Conservation (phyloP, 2,329 filamentous ascomycete genomes). For the Nothophaeocryptopus gaeumannii region DNA sequence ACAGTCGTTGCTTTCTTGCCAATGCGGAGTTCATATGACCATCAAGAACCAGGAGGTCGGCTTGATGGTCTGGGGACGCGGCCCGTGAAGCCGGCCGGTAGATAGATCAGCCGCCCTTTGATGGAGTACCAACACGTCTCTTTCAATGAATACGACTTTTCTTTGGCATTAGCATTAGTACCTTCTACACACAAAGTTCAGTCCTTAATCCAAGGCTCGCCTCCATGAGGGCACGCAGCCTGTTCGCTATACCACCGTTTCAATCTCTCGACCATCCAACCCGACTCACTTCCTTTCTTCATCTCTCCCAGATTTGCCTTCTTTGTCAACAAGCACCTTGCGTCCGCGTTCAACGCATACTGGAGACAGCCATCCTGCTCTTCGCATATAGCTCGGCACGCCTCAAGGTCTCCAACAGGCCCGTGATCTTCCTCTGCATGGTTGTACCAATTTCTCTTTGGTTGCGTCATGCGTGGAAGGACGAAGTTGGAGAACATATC, state of each 20-base stretch:
- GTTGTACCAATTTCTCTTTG: constrained; percentile 27
- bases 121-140: no score
- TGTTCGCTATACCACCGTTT: constrained; percentile 4
- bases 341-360: constrained; percentile 17
- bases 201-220: neutral
- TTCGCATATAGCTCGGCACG: constrained; percentile 23
- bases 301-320: constrained; percentile 22
- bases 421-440: constrained; percentile 21
- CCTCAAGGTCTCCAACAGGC: constrained; percentile 14
- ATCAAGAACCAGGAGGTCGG: no score
- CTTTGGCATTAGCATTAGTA: neutral
- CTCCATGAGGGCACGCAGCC: neutral
- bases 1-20: no score
- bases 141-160: neutral
- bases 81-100: no score
- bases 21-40: no score
- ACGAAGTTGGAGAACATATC: constrained; percentile 26
- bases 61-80: no score
- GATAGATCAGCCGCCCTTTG: no score
- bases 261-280: constrained; percentile 25
- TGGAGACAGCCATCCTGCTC: constrained; percentile 21
- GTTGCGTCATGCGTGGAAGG: constrained; percentile 20
- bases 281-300: constrained; percentile 20
- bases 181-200: neutral
- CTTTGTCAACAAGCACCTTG: constrained; percentile 14